These are phyloP conservation scores for Tricholoma saponaceum DNA, from an alignment of 768 basidiomycete species.

Conservation along the genomic window DNA sequence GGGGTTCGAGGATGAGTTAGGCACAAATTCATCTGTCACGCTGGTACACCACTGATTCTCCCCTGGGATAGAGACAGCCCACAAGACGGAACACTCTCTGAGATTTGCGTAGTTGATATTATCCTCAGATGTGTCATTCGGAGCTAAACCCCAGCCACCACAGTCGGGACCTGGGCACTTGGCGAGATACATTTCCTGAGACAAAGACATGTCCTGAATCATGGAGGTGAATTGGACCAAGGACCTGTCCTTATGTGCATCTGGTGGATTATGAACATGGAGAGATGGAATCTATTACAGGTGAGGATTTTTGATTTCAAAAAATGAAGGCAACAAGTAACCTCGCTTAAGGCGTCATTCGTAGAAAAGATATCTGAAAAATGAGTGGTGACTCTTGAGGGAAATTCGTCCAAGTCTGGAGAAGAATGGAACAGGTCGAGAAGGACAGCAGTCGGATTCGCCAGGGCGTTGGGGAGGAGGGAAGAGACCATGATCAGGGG, in stretches of 20 bases:
- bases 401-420: constrained; percentile 32
- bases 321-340: constrained; percentile 1
- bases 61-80: constrained; percentile 75
- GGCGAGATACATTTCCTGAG: constrained; percentile 70
- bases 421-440: constrained; percentile 38
- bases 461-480: constrained; percentile 42
- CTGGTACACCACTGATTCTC: constrained; percentile 53
- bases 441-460: constrained; percentile 47
- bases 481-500: constrained; percentile 48
- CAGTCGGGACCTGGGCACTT: constrained; percentile 33
- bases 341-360: constrained; percentile 37
- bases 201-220: constrained; percentile 78
- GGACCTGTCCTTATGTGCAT: constrained; percentile 43
- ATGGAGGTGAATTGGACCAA: constrained; percentile 73
- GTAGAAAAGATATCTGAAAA: constrained; percentile 42
- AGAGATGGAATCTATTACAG: constrained; percentile 54
- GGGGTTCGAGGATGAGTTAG: not conserved
- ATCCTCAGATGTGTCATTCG: constrained; percentile 18
- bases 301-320: not conserved
- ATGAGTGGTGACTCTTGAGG: constrained; percentile 38
- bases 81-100: constrained; percentile 59
- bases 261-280: constrained; percentile 42
- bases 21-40: constrained; percentile 6
- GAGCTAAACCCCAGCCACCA: constrained; percentile 75
- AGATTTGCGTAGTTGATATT: constrained; percentile 45